Base-by-base conservation (phyloP, 495 filamentous ascomycete genomes). In the Penicillium manginii region DNA sequence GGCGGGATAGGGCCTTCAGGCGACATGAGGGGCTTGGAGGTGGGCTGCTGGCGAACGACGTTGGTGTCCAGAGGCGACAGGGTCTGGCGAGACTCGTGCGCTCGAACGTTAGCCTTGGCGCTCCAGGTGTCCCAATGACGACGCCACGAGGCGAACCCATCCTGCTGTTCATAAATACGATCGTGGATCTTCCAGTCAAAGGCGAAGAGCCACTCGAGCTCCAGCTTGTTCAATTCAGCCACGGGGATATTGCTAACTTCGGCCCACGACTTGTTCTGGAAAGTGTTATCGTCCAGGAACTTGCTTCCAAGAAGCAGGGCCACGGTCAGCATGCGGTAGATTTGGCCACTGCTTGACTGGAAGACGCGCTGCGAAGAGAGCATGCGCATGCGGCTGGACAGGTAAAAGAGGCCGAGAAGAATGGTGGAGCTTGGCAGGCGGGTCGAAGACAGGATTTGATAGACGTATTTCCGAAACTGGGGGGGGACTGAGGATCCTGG, bases 191-290 rank as follows among this genome's bases (percentile, higher is more conserved):
- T 84, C 89, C 90, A 98, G 51, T 83, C 79, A 56, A 96, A 96
- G 22, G 87, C 88, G 45, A 81, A 79, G 23, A 99, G 81, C 94
- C 94, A 99, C 66, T 97, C 90, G 64, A 87, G 84, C 77, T 99
- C 94, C 78, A 97, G 81, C 58, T 81, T 81, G 77, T 98, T 98
- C 65, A 99, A 79, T 64, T 97, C 93, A 22, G 80, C 62, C 21
- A 99, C 92, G 19, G 88, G 74, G 59, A 99, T 97, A 55, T 89
- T 91, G 75, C 92, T 98, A 22, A 99, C 94, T 68, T 99, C 96
- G 4, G 96, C 89, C 94, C 94, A 99, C 7, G 96, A 98, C 53
- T 93, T 91, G 77, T 98, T 99, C 80, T 97, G 92, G 75, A 98
- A 99, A 15, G 94, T 99, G 75, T 98, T 98, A 74, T 99, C 94